Percentiles rank a stretch among this genome's conserved stretches.
These are phyloP conservation scores for Pichia sp. DNA, from an alignment of 1,139 yeast species.

Conservation along the genomic window DNA sequence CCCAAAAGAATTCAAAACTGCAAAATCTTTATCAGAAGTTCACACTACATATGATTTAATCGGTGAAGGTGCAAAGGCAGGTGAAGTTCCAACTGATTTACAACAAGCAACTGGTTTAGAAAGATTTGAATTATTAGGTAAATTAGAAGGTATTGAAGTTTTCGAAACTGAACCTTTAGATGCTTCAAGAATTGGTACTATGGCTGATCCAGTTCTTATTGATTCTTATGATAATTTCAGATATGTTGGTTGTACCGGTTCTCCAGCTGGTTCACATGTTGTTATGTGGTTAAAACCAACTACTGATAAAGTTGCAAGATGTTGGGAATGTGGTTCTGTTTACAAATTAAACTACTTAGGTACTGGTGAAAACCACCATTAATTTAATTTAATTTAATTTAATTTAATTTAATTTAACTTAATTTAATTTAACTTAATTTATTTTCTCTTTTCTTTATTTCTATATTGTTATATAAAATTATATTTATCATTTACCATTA, in stretches of 20 bases:
- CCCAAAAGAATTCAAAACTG: constrained; percentile 46
- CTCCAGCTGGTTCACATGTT: constrained; percentile 87
- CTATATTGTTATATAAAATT: constrained; percentile 1
- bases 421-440: background rate
- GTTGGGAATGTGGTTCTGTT: constrained; percentile 99
- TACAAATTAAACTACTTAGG: constrained; percentile 88
- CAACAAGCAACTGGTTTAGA: constrained; percentile 99
- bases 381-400: constrained; percentile 1
- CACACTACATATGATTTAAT: constrained; percentile 74
- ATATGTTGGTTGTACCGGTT: constrained; percentile 97
- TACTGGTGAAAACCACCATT: constrained; percentile 32
- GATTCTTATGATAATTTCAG: constrained; percentile 91
- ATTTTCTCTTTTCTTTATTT: background rate
- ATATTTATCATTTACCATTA: background rate
- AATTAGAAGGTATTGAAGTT: constrained; percentile 91
- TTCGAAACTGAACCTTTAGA: constrained; percentile 90
- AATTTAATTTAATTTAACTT: background rate
- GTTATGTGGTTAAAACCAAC: constrained; percentile 94
- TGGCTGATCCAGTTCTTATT: constrained; percentile 78
- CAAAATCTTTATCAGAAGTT: constrained; percentile 67
- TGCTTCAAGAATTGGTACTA: constrained; percentile 83
- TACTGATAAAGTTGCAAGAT: constrained; percentile 78
- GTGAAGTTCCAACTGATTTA: constrained; percentile 83
- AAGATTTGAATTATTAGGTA: constrained; percentile 92
- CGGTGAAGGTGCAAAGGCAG: constrained; percentile 82